Evolutionary conservation across 108 stramenopile species (phyloP).

Genomic region (Aurantiochytrium sp.): DNA sequence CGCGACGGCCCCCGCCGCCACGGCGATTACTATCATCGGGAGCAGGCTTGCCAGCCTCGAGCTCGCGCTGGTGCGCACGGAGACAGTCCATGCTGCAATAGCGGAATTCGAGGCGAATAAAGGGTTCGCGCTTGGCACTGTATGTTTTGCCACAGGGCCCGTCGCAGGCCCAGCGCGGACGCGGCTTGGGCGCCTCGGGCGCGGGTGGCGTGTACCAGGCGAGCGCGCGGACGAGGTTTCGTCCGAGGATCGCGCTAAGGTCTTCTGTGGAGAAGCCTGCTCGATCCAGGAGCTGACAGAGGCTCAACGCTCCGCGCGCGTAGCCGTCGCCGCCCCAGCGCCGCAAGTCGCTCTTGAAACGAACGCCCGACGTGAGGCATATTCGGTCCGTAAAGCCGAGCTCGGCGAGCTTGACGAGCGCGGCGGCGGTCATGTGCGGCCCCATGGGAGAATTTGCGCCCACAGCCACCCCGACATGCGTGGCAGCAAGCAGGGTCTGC

Average conservation of each 20-base stretch:
- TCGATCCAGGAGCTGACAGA: neutral
- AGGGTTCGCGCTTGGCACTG: neutral
- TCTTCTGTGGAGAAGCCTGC: neutral
- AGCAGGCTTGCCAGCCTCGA: neutral
- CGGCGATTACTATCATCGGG: neutral
- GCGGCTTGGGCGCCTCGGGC: neutral
- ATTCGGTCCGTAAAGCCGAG: neutral
- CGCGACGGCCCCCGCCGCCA: neutral
- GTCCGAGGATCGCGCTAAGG: neutral
- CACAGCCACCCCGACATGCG: neutral
- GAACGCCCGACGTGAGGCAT: neutral
- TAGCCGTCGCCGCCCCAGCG: neutral
- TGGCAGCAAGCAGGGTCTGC: neutral
- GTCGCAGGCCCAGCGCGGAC: constrained; percentile 1
- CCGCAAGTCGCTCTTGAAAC: neutral
- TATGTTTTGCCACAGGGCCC: constrained; percentile 21
- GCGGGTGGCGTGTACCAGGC: neutral
- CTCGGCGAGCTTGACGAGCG: neutral
- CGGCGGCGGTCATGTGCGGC: neutral
- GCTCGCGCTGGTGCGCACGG: neutral
- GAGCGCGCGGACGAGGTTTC: neutral
- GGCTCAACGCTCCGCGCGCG: neutral
- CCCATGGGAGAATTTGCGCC: neutral
- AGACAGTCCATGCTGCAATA: constrained; percentile 21
- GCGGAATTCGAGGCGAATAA: neutral